Evolutionary conservation across 2,329 filamentous ascomycete species (phyloP).

Genomic region (Penicillium nordicum): DNA sequence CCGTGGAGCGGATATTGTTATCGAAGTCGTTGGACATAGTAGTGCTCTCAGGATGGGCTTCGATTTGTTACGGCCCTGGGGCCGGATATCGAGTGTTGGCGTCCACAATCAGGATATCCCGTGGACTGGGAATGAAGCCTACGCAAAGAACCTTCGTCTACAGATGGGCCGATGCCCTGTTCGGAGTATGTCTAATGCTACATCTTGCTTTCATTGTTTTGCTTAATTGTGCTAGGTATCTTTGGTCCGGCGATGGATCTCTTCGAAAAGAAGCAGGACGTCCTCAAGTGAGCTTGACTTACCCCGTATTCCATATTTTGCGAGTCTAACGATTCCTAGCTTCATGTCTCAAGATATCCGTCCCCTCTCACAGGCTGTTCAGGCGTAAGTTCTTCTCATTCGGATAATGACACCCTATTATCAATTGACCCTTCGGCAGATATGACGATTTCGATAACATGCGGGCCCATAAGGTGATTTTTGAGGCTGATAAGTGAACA

Average conservation of each 20-base stretch:
- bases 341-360: slow-evolving; percentile 74
- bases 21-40: slow-evolving; percentile 70
- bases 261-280: slow-evolving; percentile 61
- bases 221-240: slow-evolving; percentile 38
- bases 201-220: not conserved
- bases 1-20: slow-evolving; percentile 76
- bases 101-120: slow-evolving; percentile 70
- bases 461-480: slow-evolving; percentile 68
- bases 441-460: slow-evolving; percentile 69
- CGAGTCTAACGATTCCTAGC: slow-evolving; percentile 40
- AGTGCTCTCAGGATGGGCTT: slow-evolving; percentile 66
- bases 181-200: slow-evolving; percentile 22
- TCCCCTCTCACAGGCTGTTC: slow-evolving; percentile 61
- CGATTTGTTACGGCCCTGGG: slow-evolving; percentile 69
- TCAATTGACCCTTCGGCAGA: slow-evolving; percentile 23
- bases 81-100: slow-evolving; percentile 67
- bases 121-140: slow-evolving; percentile 61
- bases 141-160: slow-evolving; percentile 65
- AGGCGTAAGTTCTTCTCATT: slow-evolving; percentile 39
- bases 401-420: no score
- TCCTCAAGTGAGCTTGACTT: slow-evolving; percentile 55
- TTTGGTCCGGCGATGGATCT: slow-evolving; percentile 62
- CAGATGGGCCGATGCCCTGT: slow-evolving; percentile 76
- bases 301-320: not conserved
- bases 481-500: slow-evolving; percentile 46